phyloP scores from a whole-genome alignment of 352 stramenopile genomes.

The Globisporangium takayamanum region DNA sequence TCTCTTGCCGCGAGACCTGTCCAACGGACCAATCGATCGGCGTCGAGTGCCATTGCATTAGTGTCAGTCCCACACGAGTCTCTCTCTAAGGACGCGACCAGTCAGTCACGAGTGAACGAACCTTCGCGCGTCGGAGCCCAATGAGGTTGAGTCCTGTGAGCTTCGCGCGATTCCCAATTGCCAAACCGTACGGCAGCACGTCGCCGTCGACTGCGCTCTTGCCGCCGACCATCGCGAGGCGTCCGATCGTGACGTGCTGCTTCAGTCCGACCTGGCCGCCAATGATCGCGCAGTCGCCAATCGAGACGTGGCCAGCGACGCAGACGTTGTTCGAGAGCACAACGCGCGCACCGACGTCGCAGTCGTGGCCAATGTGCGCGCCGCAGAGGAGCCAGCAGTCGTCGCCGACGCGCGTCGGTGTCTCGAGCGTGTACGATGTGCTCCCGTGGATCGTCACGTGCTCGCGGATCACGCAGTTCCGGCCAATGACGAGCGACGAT shows the following conservation, averaged over 20 bases:
- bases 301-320: constrained; percentile 71
- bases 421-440: constrained; percentile 50
- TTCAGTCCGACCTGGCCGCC: constrained; percentile 75
- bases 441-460: constrained; percentile 79
- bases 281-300: constrained; percentile 70
- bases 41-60: background rate
- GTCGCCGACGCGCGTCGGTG: constrained; percentile 57
- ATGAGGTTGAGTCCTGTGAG: constrained; percentile 72
- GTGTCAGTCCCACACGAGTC: background rate
- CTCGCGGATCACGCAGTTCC: constrained; percentile 74
- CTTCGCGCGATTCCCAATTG: constrained; percentile 71
- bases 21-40: too few species aligned
- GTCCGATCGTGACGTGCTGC: constrained; percentile 65
- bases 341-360: constrained; percentile 49
- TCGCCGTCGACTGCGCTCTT: constrained; percentile 79
- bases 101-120: constrained; percentile 1
- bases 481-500: constrained; percentile 42
- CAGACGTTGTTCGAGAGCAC: constrained; percentile 82
- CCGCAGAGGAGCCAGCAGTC: constrained; percentile 77
- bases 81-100: background rate
- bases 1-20: constrained; percentile 47
- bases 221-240: constrained; percentile 70
- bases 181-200: constrained; percentile 71
- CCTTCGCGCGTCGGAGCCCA: constrained; percentile 54
- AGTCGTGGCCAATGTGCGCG: constrained; percentile 71